Conservation (phyloP, 768 basidiomycete species). For the Kwoniella mangroviensis region DNA sequence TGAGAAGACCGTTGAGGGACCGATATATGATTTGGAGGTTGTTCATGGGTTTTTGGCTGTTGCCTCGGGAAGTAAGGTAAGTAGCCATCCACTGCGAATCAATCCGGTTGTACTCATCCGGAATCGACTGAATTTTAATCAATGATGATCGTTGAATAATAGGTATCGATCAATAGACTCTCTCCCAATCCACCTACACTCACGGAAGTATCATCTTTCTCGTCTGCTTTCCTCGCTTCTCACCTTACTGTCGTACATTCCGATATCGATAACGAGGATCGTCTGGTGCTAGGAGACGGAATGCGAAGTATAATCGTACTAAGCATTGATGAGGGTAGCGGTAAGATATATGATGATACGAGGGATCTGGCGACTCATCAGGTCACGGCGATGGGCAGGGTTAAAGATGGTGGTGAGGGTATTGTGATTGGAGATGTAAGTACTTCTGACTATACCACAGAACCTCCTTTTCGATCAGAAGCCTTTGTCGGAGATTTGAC, state of each 20-base stretch:
- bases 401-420: slow-evolving; percentile 46
- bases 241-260: slow-evolving; percentile 40
- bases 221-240: slow-evolving; percentile 49
- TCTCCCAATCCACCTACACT: slow-evolving; percentile 23
- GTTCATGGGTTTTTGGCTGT: slow-evolving; percentile 53
- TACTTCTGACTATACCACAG: not conserved
- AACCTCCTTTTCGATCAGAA: not conserved
- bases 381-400: slow-evolving; percentile 45
- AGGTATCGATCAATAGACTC: slow-evolving; percentile 40
- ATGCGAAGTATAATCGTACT: slow-evolving; percentile 54
- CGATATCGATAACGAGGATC: slow-evolving; percentile 29
- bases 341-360: slow-evolving; percentile 42
- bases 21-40: slow-evolving; percentile 47
- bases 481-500: too few species aligned
- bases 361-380: slow-evolving; percentile 55
- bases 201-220: slow-evolving; percentile 37
- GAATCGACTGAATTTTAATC: too few species aligned
- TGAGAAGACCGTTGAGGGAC: slow-evolving; percentile 24
- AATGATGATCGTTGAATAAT: too few species aligned
- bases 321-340: slow-evolving; percentile 38
- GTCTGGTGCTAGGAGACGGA: slow-evolving; percentile 54
- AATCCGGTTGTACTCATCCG: not conserved
- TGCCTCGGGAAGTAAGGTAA: slow-evolving; percentile 50
- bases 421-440: slow-evolving; percentile 55
- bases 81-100: slow-evolving; percentile 2